Conservation (phyloP, 352 stramenopile species). For the Globisporangium megalacanthum region DNA sequence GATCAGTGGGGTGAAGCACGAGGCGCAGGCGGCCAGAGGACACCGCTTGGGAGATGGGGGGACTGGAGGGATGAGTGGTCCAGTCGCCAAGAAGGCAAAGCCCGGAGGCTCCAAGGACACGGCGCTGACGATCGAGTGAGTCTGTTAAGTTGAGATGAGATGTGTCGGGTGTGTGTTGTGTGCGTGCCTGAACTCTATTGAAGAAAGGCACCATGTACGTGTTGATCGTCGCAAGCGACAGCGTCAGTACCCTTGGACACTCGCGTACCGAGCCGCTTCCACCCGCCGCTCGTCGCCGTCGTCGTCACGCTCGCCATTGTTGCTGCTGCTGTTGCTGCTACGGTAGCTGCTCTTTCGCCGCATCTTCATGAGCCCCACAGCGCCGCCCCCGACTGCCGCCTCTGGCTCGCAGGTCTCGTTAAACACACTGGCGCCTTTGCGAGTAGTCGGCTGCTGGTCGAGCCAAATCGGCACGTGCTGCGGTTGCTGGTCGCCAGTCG, state of each 20-base stretch:
- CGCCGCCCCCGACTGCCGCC: slow-evolving; percentile 40
- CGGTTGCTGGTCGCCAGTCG: slow-evolving; percentile 8
- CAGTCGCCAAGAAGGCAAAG: slow-evolving; percentile 5
- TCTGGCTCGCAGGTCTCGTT: slow-evolving; percentile 25
- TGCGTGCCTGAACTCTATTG: background rate
- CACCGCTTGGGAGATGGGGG: too few relatives aligned
- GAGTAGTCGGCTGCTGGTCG: slow-evolving; percentile 23
- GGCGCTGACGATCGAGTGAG: slow-evolving; percentile 15
- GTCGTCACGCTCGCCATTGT: slow-evolving; percentile 22
- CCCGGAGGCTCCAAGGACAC: slow-evolving; percentile 2
- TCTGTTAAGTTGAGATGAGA: too few relatives aligned
- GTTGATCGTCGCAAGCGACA: background rate
- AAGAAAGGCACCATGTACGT: background rate
- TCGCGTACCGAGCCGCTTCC: slow-evolving; percentile 1
- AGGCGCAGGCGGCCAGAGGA: background rate
- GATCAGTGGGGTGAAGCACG: background rate
- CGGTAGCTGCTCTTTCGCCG: slow-evolving; percentile 47
- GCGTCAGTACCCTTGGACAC: slow-evolving; percentile 5
- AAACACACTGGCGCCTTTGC: slow-evolving; percentile 20
- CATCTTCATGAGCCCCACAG: slow-evolving; percentile 62
- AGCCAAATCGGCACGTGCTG: slow-evolving; percentile 58
- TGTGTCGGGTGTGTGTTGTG: background rate
- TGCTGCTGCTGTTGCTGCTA: slow-evolving; percentile 39
- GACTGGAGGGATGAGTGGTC: background rate
- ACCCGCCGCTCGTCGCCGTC: slow-evolving; percentile 3